Evolutionary conservation across 2,329 filamentous ascomycete genomes (phyloP), one percentile per base, ranked within the genome.

Genomic region (Trichoderma cornu-damae): DNA sequence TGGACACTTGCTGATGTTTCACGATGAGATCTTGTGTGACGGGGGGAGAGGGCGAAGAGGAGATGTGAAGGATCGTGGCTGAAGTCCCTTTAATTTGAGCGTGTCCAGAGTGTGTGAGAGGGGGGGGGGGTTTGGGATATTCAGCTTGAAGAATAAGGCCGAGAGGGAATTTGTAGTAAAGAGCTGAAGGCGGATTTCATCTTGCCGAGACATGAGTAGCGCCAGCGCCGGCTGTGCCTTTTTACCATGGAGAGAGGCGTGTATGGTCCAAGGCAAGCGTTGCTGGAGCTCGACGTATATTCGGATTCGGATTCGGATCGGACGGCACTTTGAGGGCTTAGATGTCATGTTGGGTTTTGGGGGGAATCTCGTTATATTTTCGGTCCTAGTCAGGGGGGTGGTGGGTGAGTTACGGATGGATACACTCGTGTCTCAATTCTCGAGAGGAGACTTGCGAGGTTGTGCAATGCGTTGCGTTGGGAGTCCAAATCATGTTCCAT

Each of bases 11-110:
- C 11, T 44, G 22, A 20, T 35, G 58, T 58, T 47, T 28, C 44
- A 53, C 53, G 38, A n/a, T 37, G 40, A 49, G 30, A 32, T 47
- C 16, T 58, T 58, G 61, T 60, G 56, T 50, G 28, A 57, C 38
- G 35, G n/a, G 1, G 11, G 16, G 16, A 24, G 8, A 24, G n/a
- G 22, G 16, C 14, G 20, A 3, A 26, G 9, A 8, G 37, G 28
- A 22, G 6, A 24, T 26, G n/a, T 37, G 40, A 34, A 38, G 16
- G 38, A 52, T 44, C 34, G 55, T 48, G 58, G 58, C 53, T 61
- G 49, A 30, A 43, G 47, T 48, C 58, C 52, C 16, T 61, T n/a
- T 57, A 59, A 37, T 46, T 18, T 49, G 30, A 16, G 6, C 44
- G 54, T 60, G 57, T 37, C 26, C 48, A 59, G 51, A 35, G n/a